Base-by-base conservation (phyloP, 495 filamentous ascomycete species). In the Cercophora scortea region DNA sequence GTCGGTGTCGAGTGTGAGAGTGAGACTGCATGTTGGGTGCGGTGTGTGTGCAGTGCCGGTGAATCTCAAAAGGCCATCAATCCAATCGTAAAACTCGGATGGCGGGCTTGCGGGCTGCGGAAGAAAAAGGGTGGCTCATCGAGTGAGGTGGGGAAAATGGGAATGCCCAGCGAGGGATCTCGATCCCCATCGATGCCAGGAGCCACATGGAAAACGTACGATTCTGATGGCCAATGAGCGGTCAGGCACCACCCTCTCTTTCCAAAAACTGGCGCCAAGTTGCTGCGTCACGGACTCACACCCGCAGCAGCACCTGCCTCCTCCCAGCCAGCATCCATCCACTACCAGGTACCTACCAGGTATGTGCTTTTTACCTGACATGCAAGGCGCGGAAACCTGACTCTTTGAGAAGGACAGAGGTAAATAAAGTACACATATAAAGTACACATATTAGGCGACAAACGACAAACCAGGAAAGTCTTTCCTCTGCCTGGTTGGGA, bases 141-240 rank as follows among this genome's bases (percentile, higher is more conserved):
- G 25, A 25, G 25, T 5, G 25, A 25, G 25, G 25, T 25, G 42
- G 43, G 46, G 51, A 50, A 54, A 49, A 36, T 51, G 49, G 48
- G 19, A 39, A 52, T n/a, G n/a, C n/a, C n/a, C n/a, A 42, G 42
- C 41, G 51, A 50, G 41, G 52, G 55, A 67, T 67, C 62, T 66
- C 62, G 64, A 68, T 68, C 63, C 52, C 58, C 56, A 65, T 64
- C 61, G 63, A 59, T 58, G 47, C 53, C 51, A 51, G 46, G 54
- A 61, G 57, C 47, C 59, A 60, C 57, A 62, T 60, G 63, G 56
- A 66, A 66, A 66, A 68, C 59, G 60, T 66, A 64, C 59, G 61
- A 66, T 64, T 51, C 33, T 55, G 48, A 55, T 47, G 52, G 57
- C n/a, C n/a, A n/a, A n/a, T n/a, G 32, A 3, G 48, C 34, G 16